Conservation (phyloP, 306 rosid species). For the Trichosanthes truncata region DNA sequence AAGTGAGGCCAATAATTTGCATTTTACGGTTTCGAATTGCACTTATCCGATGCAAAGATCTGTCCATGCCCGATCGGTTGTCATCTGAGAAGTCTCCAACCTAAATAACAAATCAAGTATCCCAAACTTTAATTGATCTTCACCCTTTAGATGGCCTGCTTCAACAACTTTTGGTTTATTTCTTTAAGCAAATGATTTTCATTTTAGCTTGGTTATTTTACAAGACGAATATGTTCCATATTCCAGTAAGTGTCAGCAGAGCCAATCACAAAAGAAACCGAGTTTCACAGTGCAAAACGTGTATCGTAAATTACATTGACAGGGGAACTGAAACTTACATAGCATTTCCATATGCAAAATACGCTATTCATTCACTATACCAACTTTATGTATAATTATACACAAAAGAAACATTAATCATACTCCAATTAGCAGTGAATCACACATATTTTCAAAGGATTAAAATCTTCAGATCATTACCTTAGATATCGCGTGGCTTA, state of each 20-base stretch:
- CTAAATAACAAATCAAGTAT: conserved; percentile 27
- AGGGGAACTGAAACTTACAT: neutral
- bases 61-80: conserved; percentile 92
- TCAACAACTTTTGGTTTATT: neutral
- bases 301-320: neutral
- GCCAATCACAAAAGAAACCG: neutral
- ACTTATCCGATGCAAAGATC: conserved; percentile 89
- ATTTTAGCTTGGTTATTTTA: neutral
- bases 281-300: neutral
- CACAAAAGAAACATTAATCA: neutral
- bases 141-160: neutral
- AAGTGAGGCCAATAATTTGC: conserved; percentile 95
- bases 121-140: neutral
- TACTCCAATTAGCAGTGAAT: neutral
- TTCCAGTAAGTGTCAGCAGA: neutral
- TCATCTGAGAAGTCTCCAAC: conserved; percentile 97
- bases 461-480: conserved; percentile 21
- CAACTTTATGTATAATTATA: neutral
- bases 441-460: neutral
- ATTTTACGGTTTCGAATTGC: conserved; percentile 84
- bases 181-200: neutral
- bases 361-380: neutral
- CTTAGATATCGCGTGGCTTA: conserved; percentile 77
- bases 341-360: neutral
- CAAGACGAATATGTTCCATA: neutral